Evolutionary conservation across 257 asterid species (phyloP).

Genomic region (Penstemon barbatus): DNA sequence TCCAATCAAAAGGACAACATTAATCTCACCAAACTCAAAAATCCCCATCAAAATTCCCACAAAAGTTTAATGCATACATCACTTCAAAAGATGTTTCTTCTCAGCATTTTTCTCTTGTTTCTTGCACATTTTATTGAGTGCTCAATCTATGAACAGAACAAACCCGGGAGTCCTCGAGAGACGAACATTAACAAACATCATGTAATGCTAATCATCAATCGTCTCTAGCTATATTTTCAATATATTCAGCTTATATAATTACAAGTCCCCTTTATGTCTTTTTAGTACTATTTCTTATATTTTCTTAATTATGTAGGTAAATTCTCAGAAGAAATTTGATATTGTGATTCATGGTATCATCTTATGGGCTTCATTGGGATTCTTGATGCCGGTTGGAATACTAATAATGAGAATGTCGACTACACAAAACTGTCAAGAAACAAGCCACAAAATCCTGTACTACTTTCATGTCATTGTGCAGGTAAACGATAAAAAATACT

Average conservation of each 20-base stretch:
- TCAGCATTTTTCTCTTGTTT: conserved; percentile 5
- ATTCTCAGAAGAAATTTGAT: conserved; percentile 41
- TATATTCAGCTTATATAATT: background rate
- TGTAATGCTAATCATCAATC: background rate
- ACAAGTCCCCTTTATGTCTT: conserved; percentile 2
- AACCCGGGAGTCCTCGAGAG: conserved; percentile 16
- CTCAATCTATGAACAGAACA: conserved; percentile 13
- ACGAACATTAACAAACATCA: background rate
- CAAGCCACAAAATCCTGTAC: conserved; percentile 51
- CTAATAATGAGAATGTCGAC: conserved; percentile 61
- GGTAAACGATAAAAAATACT: conserved; percentile 34
- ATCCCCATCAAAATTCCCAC: background rate
- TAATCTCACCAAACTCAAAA: conserved; percentile 8
- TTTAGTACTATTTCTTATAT: background rate
- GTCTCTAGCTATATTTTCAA: too few species aligned
- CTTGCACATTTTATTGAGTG: conserved; percentile 17
- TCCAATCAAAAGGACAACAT: conserved; percentile 10
- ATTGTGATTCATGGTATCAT: conserved; percentile 73
- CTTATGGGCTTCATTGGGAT: conserved; percentile 80
- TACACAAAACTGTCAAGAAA: conserved; percentile 33
- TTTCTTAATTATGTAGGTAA: conserved; percentile 39
- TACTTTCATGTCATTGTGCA: conserved; percentile 65
- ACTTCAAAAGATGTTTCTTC: conserved; percentile 14
- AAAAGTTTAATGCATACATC: background rate
- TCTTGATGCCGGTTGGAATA: conserved; percentile 76